Percentiles rank a stretch among this genome's conserved stretches.
Conservation (phyloP, 1,284 basidiomycete genomes). For the Cutaneotrichosporon arboriforme region DNA sequence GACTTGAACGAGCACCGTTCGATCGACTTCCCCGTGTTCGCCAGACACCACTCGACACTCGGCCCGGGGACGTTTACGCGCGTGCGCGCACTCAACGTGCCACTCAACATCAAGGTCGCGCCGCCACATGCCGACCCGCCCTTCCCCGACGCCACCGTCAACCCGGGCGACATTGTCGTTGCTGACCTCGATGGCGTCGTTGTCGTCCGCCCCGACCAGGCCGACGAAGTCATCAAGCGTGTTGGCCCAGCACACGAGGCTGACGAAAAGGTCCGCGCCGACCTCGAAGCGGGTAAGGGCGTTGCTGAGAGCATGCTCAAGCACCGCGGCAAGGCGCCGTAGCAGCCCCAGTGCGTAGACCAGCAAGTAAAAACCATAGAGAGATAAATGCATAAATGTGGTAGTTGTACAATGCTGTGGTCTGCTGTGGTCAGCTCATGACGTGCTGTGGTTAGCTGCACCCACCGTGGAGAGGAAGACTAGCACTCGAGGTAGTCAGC, state of each 20-base stretch:
- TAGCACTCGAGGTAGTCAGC: conserved; percentile 48
- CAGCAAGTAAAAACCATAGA: neutral
- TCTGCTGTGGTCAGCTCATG: too few species aligned
- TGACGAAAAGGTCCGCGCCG: conserved; percentile 69
- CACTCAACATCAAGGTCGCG: conserved; percentile 57
- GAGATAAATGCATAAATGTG: neutral
- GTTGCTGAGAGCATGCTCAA: conserved; percentile 71
- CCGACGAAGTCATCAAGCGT: conserved; percentile 58
- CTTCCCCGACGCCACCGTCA: conserved; percentile 55
- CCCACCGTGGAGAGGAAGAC: neutral
- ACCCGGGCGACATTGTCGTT: conserved; percentile 76
- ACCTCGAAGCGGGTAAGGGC: conserved; percentile 68
- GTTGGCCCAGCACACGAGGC: conserved; percentile 60
- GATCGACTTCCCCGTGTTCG: conserved; percentile 43
- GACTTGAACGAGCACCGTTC: conserved; percentile 49
- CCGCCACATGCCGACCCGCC: conserved; percentile 12
- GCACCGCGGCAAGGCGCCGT: conserved; percentile 34
- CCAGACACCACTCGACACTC: conserved; percentile 48
- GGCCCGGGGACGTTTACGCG: conserved; percentile 85
- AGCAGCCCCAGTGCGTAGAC: neutral
- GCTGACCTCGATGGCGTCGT: conserved; percentile 89
- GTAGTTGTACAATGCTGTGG: conserved; percentile 4
- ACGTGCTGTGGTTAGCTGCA: too few species aligned
- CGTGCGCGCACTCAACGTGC: conserved; percentile 69
- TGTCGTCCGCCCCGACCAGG: conserved; percentile 61